phyloP scores from a whole-genome alignment of 495 filamentous ascomycete species.

The Talaromyces trachyspermus region DNA sequence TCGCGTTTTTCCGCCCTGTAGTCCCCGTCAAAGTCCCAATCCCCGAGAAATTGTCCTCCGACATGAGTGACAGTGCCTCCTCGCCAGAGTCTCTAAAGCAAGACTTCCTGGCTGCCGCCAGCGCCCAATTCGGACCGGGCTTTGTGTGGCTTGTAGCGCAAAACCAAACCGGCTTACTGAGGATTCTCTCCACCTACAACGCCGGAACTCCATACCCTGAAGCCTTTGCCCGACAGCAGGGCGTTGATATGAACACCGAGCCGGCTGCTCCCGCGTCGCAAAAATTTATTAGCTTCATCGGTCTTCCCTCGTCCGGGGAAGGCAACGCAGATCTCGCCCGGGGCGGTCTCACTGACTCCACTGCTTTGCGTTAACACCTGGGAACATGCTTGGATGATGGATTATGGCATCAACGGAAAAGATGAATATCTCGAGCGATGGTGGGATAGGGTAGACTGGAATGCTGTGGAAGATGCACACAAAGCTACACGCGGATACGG shows the following conservation, averaged over 20 bases:
- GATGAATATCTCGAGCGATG: constrained; percentile 64
- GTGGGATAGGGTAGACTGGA: constrained; percentile 88
- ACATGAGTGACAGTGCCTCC: constrained; percentile 62
- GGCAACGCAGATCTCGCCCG: constrained; percentile 43
- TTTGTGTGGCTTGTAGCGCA: constrained; percentile 77
- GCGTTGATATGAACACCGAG: constrained; percentile 69
- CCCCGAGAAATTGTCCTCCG: constrained; percentile 36
- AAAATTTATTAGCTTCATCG: constrained; percentile 35
- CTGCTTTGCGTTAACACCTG: constrained; percentile 90
- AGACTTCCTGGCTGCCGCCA: constrained; percentile 74
- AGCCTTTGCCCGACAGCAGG: constrained; percentile 75
- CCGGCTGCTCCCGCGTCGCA: constrained; percentile 5
- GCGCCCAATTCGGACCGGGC: constrained; percentile 91
- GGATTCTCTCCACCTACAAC: constrained; percentile 82
- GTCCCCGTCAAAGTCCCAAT: constrained; percentile 43
- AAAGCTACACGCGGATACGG: neutral
- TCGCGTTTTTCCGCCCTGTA: constrained; percentile 16
- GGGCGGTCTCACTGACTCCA: constrained; percentile 66
- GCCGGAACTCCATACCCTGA: constrained; percentile 82
- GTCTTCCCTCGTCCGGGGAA: constrained; percentile 35
- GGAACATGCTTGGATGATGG: constrained; percentile 87
- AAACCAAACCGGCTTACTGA: constrained; percentile 47
- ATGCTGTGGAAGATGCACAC: constrained; percentile 45
- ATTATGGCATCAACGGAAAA: constrained; percentile 81
- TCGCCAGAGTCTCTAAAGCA: constrained; percentile 71